Evolutionary conservation across 176 grass and related monocot species (phyloP).

Genomic region (Coix lacrymajobi): DNA sequence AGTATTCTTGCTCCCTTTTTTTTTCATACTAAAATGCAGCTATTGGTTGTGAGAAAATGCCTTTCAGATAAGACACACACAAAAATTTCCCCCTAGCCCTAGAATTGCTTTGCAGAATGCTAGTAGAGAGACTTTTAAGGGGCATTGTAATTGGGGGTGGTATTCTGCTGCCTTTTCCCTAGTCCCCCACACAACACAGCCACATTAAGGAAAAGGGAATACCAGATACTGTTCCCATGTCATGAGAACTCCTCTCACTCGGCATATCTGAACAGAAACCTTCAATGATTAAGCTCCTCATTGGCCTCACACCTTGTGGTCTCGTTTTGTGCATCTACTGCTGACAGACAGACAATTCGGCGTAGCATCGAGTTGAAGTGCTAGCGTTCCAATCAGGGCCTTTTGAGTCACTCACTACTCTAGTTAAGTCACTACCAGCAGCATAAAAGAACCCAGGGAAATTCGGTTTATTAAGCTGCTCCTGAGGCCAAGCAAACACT

Average conservation of each 20-base stretch:
- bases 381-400: conserved; percentile 26
- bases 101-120: conserved; percentile 30
- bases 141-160: conserved; percentile 33
- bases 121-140: background rate
- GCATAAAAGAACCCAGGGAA: background rate
- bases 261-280: conserved; percentile 47
- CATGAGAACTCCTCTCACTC: conserved; percentile 28
- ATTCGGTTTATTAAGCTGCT: conserved; percentile 10
- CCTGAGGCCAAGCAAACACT: background rate
- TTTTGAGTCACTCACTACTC: conserved; percentile 52
- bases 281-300: conserved; percentile 51
- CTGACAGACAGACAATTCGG: background rate
- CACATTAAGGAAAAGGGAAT: background rate
- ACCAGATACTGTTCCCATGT: conserved; percentile 25
- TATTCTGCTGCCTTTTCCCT: background rate
- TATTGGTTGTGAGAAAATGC: conserved; percentile 22
- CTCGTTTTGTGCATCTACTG: conserved; percentile 7
- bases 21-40: conserved; percentile 34
- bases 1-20: conserved; percentile 39
- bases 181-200: background rate
- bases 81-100: conserved; percentile 8
- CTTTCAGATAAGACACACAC: conserved; percentile 45
- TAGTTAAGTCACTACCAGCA: conserved; percentile 26
- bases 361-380: conserved; percentile 17
- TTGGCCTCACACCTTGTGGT: conserved; percentile 39